Evolutionary conservation across 2,329 filamentous ascomycete species (phyloP).

Genomic region (Ophioceras dolichostomum): DNA sequence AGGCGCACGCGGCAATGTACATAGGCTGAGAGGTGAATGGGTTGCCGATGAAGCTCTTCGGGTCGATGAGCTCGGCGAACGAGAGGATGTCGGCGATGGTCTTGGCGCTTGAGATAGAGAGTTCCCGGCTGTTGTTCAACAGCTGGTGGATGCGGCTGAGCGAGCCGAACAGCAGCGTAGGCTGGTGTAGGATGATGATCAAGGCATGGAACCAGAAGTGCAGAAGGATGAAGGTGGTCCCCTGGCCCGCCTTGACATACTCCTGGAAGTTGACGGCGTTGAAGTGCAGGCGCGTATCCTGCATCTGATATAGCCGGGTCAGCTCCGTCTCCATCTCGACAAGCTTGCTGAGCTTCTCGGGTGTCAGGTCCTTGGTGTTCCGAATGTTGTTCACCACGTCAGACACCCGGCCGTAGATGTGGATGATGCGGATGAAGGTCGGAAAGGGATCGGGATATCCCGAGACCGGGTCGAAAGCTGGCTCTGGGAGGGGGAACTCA

Average conservation of each 20-base stretch:
- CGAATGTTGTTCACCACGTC: constrained; percentile 76
- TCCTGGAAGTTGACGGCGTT: constrained; percentile 78
- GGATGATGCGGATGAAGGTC: constrained; percentile 69
- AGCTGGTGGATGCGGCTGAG: constrained; percentile 52
- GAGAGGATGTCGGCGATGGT: constrained; percentile 82
- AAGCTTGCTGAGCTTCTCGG: constrained; percentile 60
- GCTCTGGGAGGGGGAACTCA: constrained; percentile 57
- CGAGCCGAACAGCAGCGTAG: constrained; percentile 62
- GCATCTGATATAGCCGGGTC: constrained; percentile 57
- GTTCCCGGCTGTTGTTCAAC: constrained; percentile 66
- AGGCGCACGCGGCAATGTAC: constrained; percentile 83
- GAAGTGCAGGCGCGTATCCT: constrained; percentile 67
- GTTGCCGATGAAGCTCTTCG: constrained; percentile 76
- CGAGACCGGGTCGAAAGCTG: constrained; percentile 37
- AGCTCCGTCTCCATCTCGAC: constrained; percentile 71
- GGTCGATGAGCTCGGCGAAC: constrained; percentile 76
- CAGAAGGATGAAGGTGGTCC: constrained; percentile 75
- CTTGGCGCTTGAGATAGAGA: constrained; percentile 81
- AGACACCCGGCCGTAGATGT: constrained; percentile 74
- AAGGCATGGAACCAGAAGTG: constrained; percentile 86
- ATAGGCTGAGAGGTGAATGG: constrained; percentile 86
- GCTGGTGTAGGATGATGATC: constrained; percentile 75
- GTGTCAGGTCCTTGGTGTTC: constrained; percentile 59
- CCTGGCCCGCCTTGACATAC: constrained; percentile 69
- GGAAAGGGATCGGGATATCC: constrained; percentile 71